These are phyloP conservation scores for Allium fistulosum DNA, from an alignment of 106 monocot species.

Conservation along the genomic window DNA sequence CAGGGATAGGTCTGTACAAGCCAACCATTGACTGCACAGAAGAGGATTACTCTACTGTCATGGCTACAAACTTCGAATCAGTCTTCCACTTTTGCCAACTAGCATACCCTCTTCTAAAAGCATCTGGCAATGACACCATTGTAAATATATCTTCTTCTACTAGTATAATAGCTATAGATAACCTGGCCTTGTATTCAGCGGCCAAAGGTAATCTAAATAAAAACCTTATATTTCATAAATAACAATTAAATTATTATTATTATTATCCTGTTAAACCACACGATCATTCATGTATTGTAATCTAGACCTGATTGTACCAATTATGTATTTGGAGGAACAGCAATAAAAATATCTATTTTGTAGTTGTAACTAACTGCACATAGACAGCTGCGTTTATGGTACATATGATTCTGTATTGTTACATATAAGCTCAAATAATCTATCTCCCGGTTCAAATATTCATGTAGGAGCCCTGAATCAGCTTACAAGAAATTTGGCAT, in stretches of 20 bases:
- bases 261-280: too few relatives aligned
- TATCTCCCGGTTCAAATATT: too few relatives aligned
- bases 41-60: constrained; percentile 18
- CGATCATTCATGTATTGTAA: too few relatives aligned
- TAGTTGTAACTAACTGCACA: too few relatives aligned
- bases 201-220: constrained; percentile 31
- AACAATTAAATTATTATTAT: too few relatives aligned
- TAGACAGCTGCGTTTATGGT: too few relatives aligned
- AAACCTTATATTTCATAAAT: neutral
- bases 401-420: too few relatives aligned
- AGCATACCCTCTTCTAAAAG: constrained; percentile 38
- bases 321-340: too few relatives aligned
- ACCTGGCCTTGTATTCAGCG: constrained; percentile 16
- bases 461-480: constrained; percentile 23
- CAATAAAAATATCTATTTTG: too few relatives aligned
- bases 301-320: too few relatives aligned
- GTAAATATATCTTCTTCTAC: constrained; percentile 36
- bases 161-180: constrained; percentile 14
- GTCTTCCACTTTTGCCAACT: constrained; percentile 53
- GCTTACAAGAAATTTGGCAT: constrained; percentile 27
- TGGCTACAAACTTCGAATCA: constrained; percentile 48
- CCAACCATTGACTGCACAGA: constrained; percentile 13
- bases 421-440: too few relatives aligned
- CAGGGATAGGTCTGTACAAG: constrained; percentile 9
- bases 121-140: constrained; percentile 33